Percentiles rank a stretch among this genome's conserved stretches.
phyloP scores from a whole-genome alignment of 2,329 filamentous ascomycete genomes.

The Sclerotiophoma versabilis region DNA sequence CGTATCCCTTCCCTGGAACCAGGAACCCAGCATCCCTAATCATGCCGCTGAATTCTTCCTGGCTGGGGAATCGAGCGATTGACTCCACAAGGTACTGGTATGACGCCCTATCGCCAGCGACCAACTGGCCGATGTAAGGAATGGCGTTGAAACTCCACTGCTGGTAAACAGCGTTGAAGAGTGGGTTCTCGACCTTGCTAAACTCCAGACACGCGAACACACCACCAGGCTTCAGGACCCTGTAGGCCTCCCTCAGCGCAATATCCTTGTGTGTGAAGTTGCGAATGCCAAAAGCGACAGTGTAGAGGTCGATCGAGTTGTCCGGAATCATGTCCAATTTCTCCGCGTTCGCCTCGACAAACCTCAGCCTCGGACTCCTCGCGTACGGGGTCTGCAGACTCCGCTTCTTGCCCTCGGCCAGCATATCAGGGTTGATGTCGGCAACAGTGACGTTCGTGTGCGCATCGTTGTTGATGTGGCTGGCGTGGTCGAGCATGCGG shows the following conservation, averaged over 20 bases:
- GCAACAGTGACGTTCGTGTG: slow-evolving; percentile 86
- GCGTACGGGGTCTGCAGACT: slow-evolving; percentile 69
- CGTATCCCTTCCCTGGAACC: slow-evolving; percentile 75
- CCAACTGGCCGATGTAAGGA: slow-evolving; percentile 91
- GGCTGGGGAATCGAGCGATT: slow-evolving; percentile 90
- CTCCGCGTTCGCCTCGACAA: slow-evolving; percentile 92
- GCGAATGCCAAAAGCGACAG: slow-evolving; percentile 94
- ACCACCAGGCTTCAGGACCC: slow-evolving; percentile 91
- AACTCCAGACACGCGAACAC: slow-evolving; percentile 98
- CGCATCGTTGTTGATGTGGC: slow-evolving; percentile 78
- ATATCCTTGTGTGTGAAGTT: slow-evolving; percentile 94
- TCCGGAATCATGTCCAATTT: slow-evolving; percentile 70
- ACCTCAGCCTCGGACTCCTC: slow-evolving; percentile 64
- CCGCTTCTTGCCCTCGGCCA: slow-evolving; percentile 84
- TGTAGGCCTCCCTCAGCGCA: slow-evolving; percentile 81
- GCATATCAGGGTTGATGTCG: slow-evolving; percentile 96
- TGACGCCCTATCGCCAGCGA: slow-evolving; percentile 91
- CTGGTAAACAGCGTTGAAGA: slow-evolving; percentile 90
- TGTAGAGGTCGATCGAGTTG: slow-evolving; percentile 89
- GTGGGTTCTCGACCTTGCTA: slow-evolving; percentile 77
- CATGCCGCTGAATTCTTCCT: slow-evolving; percentile 84
- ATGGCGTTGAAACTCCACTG: slow-evolving; percentile 95
- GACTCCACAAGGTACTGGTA: slow-evolving; percentile 99
- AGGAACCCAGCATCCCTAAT: slow-evolving; percentile 85
- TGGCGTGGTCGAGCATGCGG: slow-evolving; percentile 89